A percentile compares a stretch with the other conserved stretches of the same genome.
phyloP scores from a whole-genome alignment of 1,139 yeast species.

The Pneumocystis sp. region DNA sequence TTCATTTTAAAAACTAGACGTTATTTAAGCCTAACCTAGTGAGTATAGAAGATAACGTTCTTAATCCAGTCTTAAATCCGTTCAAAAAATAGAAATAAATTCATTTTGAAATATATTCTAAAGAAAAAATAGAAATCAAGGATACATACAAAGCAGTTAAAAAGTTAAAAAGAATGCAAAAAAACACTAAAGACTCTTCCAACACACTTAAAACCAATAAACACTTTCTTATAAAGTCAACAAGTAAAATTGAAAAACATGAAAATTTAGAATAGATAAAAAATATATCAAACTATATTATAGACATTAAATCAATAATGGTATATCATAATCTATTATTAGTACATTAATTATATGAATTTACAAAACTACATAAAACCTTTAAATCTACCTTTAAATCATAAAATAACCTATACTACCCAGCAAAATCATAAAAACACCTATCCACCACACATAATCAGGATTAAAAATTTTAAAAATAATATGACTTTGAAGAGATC shows the following conservation, averaged over 20 bases:
- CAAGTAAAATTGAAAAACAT: neutral
- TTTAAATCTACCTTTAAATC: neutral
- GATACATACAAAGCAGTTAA: neutral
- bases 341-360: neutral
- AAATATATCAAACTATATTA: neutral
- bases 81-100: neutral
- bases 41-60: neutral
- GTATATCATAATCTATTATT: neutral
- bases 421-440: slow-evolving; percentile 15
- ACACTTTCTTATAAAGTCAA: neutral
- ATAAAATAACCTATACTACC: slow-evolving; percentile 16
- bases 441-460: slow-evolving; percentile 15
- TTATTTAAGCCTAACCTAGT: neutral
- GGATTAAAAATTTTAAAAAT: slow-evolving; percentile 4
- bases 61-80: neutral
- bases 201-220: neutral
- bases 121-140: neutral
- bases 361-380: neutral
- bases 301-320: neutral
- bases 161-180: neutral
- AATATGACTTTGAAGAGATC: slow-evolving; percentile 10
- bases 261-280: neutral
- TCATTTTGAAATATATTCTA: neutral
- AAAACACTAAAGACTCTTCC: neutral
- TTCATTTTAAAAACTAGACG: neutral